phyloP scores from a whole-genome alignment of 306 rosid species.

The Rosa chinensis region DNA sequence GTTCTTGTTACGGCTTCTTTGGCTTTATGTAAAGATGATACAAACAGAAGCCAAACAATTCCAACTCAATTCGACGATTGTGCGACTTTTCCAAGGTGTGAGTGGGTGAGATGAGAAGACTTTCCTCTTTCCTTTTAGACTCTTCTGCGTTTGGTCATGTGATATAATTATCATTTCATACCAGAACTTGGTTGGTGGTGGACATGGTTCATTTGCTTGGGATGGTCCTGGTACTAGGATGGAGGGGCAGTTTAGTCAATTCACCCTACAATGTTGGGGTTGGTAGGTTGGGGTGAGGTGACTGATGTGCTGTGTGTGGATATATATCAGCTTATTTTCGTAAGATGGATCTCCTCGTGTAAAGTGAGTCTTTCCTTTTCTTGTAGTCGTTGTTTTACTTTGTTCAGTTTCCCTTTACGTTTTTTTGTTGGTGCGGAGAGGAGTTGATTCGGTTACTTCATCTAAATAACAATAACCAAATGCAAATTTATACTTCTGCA shows the following conservation, averaged over 20 bases:
- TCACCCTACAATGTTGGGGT: background rate
- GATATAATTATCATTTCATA: background rate
- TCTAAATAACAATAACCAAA: constrained; percentile 17
- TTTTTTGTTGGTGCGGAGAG: background rate
- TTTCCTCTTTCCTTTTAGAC: background rate
- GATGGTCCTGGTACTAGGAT: background rate
- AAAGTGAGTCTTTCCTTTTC: constrained; percentile 30
- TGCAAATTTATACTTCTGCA: constrained; percentile 36
- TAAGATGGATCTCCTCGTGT: constrained; percentile 19
- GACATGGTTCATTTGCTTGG: background rate
- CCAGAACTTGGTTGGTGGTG: background rate
- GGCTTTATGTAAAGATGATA: background rate
- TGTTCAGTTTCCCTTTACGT: background rate
- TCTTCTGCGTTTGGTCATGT: background rate
- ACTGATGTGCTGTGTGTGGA: constrained; percentile 50
- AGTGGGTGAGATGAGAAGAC: background rate
- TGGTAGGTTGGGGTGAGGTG: constrained; percentile 40
- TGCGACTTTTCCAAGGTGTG: background rate
- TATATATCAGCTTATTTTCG: constrained; percentile 44
- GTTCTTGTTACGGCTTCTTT: background rate
- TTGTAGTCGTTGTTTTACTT: background rate
- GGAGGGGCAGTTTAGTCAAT: background rate
- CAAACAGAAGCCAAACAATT: background rate
- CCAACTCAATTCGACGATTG: background rate
- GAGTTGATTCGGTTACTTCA: background rate